These are phyloP conservation scores for Neophaeococcomyces mojaviensis DNA, from an alignment of 2,329 filamentous ascomycete species.

Conservation along the genomic window DNA sequence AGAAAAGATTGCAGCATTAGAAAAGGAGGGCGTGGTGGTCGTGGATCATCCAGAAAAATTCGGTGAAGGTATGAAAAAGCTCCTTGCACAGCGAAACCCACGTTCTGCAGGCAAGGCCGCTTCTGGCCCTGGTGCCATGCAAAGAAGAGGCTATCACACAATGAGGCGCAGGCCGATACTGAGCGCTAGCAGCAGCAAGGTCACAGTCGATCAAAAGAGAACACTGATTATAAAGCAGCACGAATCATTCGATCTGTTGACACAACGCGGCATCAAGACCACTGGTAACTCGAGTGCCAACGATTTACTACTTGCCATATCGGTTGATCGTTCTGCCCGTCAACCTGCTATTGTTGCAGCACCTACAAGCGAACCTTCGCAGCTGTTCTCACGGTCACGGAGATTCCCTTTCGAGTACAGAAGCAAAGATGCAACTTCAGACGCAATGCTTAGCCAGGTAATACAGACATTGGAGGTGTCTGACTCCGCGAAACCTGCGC, in stretches of 20 bases:
- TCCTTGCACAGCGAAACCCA: constrained; percentile 41
- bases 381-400: constrained; percentile 38
- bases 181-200: background rate
- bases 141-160: constrained; percentile 49
- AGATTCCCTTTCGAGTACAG: constrained; percentile 58
- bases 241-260: constrained; percentile 50
- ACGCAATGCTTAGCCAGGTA: constrained; percentile 35
- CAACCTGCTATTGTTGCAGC: constrained; percentile 59
- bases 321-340: constrained; percentile 55
- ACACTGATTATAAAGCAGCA: constrained; percentile 49
- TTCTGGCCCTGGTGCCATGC: constrained; percentile 26
- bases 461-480: constrained; percentile 48
- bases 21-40: constrained; percentile 59
- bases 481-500: constrained; percentile 35
- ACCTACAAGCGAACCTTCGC: constrained; percentile 39
- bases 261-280: constrained; percentile 37
- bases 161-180: constrained; percentile 26
- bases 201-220: constrained; percentile 35
- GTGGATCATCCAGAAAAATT: constrained; percentile 72
- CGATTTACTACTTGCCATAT: constrained; percentile 52
- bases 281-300: constrained; percentile 24
- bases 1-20: constrained; percentile 61
- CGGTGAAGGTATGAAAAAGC: constrained; percentile 57
- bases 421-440: constrained; percentile 38
- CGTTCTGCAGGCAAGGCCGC: constrained; percentile 30